A percentile compares a stretch with the other conserved stretches of the same genome.
phyloP scores from a whole-genome alignment of 164 flowering plant genomes.

The Chloranthus sessilifolius region DNA sequence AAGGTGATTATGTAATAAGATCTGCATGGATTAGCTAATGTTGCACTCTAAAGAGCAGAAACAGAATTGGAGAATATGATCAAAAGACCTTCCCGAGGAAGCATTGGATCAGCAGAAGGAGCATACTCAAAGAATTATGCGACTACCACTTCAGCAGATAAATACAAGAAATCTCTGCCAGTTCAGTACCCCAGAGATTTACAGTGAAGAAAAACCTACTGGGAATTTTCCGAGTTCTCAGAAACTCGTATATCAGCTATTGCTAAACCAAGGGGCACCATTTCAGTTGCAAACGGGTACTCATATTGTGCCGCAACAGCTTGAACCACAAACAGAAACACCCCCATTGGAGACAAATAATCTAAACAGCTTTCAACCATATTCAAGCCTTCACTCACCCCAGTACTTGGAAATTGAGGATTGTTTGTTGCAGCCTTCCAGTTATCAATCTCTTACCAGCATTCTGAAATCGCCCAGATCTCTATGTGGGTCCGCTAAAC shows the following conservation, averaged over 20 bases:
- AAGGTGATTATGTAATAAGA: too few species aligned
- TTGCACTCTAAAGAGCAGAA: conserved; percentile 37
- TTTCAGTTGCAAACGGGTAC: conserved; percentile 26
- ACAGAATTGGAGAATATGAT: conserved; percentile 58
- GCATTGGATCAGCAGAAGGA: conserved; percentile 10
- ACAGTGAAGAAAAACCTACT: conserved; percentile 27
- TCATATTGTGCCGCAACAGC: conserved; percentile 30
- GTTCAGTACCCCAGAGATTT: conserved; percentile 18
- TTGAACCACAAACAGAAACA: conserved; percentile 32
- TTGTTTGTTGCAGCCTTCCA: conserved; percentile 35
- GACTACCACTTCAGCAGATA: conserved; percentile 1
- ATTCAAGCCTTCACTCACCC: conserved; percentile 11
- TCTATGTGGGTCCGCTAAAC: conserved; percentile 21
- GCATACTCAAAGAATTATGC: conserved; percentile 1
- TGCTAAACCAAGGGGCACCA: conserved; percentile 21
- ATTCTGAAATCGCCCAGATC: conserved; percentile 38
- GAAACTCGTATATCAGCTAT: conserved; percentile 23
- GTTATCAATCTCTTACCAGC: conserved; percentile 36
- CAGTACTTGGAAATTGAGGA: conserved; percentile 36
- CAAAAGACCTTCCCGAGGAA: conserved; percentile 38
- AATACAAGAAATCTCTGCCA: conserved; percentile 6
- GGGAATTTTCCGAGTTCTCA: conserved; percentile 19
- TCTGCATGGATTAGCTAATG: neutral
- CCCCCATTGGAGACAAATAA: conserved; percentile 30
- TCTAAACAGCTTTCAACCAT: conserved; percentile 33